Evolutionary conservation across 495 filamentous ascomycete species (phyloP), one percentile per base, ranked within the genome.

Genomic region (Penicilliopsis zonata): DNA sequence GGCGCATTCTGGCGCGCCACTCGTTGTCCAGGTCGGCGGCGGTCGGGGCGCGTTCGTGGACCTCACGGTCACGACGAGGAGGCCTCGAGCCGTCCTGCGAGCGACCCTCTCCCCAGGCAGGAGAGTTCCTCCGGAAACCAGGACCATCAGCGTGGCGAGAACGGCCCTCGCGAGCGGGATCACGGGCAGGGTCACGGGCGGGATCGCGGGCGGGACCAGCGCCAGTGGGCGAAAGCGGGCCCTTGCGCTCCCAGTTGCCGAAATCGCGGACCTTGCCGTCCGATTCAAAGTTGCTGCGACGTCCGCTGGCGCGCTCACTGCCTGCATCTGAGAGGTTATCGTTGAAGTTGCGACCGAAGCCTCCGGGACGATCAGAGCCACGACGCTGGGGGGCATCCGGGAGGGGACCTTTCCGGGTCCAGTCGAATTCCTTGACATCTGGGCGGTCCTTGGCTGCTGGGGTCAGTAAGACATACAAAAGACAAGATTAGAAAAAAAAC

Each of bases 201-300:
- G n/a, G n/a, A 43, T 84, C 81, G 34, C 80, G 64, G 15, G 63
- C 50, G 9, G 61, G 49, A 23, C 66, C 69, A 39, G 78, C 68
- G 22, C 67, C 50, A 18, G 79, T 55, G 7, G 87, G 82, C 25
- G 87, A 81, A 27, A 94, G 69, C 17, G 92, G 90, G 14, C 90
- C 92, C 47, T 86, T 88, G 34, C 90, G 82, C 55, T 94, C 88
- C 90, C 90, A 98, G 60, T 86, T 90, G 37, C 72, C 67, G 42
- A 95, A 82, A 46, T 94, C 85, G 14, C 87, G 79, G 32, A 80
- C 59, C 53, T 86, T 92, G 39, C 82, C 81, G 49, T 94, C 85
- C 37, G 78, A 76, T 57, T 70, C 65, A 35, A 70, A 73, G 46
- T 60, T 63, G n/a, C n/a, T n/a, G 42, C 65, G 59, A 43, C 65